phyloP scores from a whole-genome alignment of 2,329 filamentous ascomycete species.

The Rutstroemia sydowiana region DNA sequence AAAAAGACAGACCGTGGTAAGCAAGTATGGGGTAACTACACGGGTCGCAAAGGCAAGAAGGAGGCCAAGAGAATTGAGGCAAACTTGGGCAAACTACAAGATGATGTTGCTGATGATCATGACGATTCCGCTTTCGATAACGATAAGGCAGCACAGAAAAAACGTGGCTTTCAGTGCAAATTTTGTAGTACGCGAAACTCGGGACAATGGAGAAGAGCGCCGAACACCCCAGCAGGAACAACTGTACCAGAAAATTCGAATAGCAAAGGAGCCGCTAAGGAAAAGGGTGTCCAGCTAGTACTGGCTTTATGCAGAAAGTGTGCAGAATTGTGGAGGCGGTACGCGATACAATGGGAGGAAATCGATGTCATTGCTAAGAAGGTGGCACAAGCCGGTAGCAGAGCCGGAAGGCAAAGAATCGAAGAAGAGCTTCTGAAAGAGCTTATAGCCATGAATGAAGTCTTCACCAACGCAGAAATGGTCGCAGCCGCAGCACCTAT shows the following conservation, averaged over 20 bases:
- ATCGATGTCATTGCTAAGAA: conserved; percentile 87
- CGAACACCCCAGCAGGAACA: conserved; percentile 64
- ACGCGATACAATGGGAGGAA: conserved; percentile 93
- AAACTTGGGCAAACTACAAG: conserved; percentile 67
- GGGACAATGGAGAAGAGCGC: conserved; percentile 86
- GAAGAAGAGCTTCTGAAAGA: conserved; percentile 87
- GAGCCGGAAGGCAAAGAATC: conserved; percentile 79
- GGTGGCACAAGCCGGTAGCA: conserved; percentile 68
- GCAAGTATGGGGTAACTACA: conserved; percentile 84
- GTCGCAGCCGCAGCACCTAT: conserved; percentile 20
- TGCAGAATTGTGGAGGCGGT: conserved; percentile 88
- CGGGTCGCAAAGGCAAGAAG: conserved; percentile 84
- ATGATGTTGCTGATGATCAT: conserved; percentile 84
- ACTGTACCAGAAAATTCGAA: conserved; percentile 57
- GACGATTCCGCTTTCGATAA: conserved; percentile 96
- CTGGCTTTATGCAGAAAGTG: conserved; percentile 85
- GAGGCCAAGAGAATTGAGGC: conserved; percentile 69
- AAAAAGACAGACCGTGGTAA: conserved; percentile 85
- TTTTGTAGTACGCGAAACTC: conserved; percentile 78
- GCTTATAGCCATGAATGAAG: conserved; percentile 57
- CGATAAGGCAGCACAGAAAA: conserved; percentile 68
- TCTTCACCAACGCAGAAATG: conserved; percentile 39
- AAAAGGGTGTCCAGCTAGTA: conserved; percentile 68
- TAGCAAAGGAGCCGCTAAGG: conserved; percentile 57
- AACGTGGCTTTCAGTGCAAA: conserved; percentile 85